Conservation (phyloP, 352 stramenopile genomes). For the Pythium aquatile region DNA sequence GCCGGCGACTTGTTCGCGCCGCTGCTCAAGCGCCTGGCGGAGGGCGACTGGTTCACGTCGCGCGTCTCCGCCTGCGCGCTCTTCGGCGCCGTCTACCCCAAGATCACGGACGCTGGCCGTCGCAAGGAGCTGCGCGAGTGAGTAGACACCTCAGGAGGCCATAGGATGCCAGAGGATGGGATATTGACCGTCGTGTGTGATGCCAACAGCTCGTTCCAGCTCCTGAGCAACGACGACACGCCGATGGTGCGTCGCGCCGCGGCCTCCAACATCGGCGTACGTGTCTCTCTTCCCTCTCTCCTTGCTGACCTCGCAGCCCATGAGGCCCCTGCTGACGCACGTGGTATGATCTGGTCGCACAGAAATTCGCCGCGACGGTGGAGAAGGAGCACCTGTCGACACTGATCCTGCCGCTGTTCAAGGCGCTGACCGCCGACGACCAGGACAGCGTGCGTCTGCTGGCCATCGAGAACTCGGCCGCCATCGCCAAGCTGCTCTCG, state of each 20-base stretch:
- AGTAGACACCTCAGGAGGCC: constrained; percentile 28
- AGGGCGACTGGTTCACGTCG: constrained; percentile 89
- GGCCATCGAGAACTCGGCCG: constrained; percentile 85
- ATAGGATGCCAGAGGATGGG: too few relatives aligned
- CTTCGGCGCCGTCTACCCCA: constrained; percentile 71
- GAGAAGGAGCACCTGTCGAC: constrained; percentile 72
- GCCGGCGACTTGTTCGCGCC: constrained; percentile 67
- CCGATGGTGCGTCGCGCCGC: constrained; percentile 85
- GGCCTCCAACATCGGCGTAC: constrained; percentile 72
- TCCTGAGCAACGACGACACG: constrained; percentile 84
- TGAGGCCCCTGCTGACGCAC: too few relatives aligned
- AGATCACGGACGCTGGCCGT: constrained; percentile 51
- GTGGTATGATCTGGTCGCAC: too few relatives aligned
- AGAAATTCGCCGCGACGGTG: constrained; percentile 69
- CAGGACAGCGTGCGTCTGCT: constrained; percentile 94
- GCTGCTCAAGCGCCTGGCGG: constrained; percentile 74
- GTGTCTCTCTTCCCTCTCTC: constrained; percentile 9
- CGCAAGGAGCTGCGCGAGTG: constrained; percentile 87
- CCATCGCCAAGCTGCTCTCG: constrained; percentile 70
- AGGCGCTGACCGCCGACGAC: constrained; percentile 89
- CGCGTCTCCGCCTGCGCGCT: constrained; percentile 85
- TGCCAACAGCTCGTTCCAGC: constrained; percentile 61
- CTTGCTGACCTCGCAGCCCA: constrained; percentile 8
- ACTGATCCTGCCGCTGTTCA: constrained; percentile 84
- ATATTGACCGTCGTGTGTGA: too few relatives aligned